These are phyloP conservation scores for Theileria annulata DNA, from an alignment of 169 alveolate species.

Conservation along the genomic window DNA sequence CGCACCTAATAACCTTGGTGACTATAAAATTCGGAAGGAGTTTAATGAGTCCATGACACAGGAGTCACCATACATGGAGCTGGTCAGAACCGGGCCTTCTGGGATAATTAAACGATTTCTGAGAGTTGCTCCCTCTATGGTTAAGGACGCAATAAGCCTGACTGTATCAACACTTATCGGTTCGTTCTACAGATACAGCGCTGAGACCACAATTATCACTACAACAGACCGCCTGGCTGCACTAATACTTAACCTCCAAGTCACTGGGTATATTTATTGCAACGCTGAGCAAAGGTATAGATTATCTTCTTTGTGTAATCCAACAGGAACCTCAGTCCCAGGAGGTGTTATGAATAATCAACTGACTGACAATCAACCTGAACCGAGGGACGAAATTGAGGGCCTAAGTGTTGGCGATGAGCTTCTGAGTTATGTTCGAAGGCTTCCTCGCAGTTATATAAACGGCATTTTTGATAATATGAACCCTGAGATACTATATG, in stretches of 20 bases:
- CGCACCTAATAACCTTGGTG: neutral
- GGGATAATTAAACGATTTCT: slow-evolving; percentile 66
- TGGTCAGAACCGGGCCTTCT: slow-evolving; percentile 65
- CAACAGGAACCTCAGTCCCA: neutral
- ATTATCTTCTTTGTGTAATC: slow-evolving; percentile 66
- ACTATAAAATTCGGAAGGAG: neutral
- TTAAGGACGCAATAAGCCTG: slow-evolving; percentile 79
- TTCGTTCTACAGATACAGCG: slow-evolving; percentile 73
- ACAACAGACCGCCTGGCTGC: slow-evolving; percentile 74
- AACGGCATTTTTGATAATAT: slow-evolving; percentile 74
- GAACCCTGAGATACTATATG: slow-evolving; percentile 75
- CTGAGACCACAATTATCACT: slow-evolving; percentile 80
- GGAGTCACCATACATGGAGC: slow-evolving; percentile 50
- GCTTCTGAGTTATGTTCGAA: slow-evolving; percentile 70
- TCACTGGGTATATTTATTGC: slow-evolving; percentile 82
- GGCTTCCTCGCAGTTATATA: slow-evolving; percentile 72
- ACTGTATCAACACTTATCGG: slow-evolving; percentile 78
- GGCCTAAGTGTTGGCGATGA: slow-evolving; percentile 47
- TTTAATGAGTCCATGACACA: slow-evolving; percentile 1
- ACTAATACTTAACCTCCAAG: slow-evolving; percentile 71
- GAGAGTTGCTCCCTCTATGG: slow-evolving; percentile 75
- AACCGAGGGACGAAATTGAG: neutral
- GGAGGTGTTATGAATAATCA: neutral
- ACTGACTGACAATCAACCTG: neutral
- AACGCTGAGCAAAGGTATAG: slow-evolving; percentile 79